These are phyloP conservation scores for Angophora floribunda DNA, from an alignment of 345 rosid species.

Conservation along the genomic window DNA sequence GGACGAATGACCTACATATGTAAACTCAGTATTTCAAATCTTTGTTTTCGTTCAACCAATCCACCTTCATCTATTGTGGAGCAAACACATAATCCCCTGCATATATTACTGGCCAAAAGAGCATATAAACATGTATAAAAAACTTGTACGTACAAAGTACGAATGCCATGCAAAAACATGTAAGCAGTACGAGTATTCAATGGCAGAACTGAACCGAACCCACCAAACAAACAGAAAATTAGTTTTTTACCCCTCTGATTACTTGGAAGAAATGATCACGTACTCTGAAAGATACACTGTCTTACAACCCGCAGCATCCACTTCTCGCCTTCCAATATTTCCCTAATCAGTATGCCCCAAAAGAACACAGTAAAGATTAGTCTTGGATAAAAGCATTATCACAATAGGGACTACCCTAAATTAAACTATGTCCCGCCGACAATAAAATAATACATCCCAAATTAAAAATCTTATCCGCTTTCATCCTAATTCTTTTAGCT, in stretches of 20 bases:
- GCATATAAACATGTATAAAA: not conserved
- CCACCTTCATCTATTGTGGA: not conserved
- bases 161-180: not conserved
- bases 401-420: not conserved
- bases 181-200: not conserved
- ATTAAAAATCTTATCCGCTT: not conserved
- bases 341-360: constrained; percentile 27
- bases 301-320: constrained; percentile 76
- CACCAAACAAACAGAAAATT: not conserved
- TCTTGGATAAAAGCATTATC: not conserved
- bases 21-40: not conserved
- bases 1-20: constrained; percentile 62
- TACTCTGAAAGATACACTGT: constrained; percentile 85
- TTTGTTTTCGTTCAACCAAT: not conserved
- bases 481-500: not conserved
- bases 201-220: not conserved
- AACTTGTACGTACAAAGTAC: not conserved
- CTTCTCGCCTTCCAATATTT: constrained; percentile 54
- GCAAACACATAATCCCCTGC: not conserved
- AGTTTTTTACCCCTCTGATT: not conserved
- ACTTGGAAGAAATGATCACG: constrained; percentile 7
- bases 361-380: not conserved
- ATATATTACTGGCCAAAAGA: not conserved
- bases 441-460: not conserved
- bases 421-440: not conserved